Evolutionary conservation across 140 eudicot genomes (phyloP).

Genomic region (Ambrosia hybrid): DNA sequence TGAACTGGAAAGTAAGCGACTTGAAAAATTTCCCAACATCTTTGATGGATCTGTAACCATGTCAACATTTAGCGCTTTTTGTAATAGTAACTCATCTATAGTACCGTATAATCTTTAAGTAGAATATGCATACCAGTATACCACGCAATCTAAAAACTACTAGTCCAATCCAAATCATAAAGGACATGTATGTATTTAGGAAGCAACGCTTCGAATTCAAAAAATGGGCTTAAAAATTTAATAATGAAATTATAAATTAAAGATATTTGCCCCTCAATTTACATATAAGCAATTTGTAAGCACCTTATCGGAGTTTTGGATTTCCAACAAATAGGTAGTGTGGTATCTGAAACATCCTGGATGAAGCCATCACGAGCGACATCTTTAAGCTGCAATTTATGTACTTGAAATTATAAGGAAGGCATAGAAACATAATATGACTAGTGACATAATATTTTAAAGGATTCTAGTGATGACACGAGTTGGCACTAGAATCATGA

Average conservation of each 20-base stretch:
- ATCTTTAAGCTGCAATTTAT: constrained; percentile 52
- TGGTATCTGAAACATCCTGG: constrained; percentile 61
- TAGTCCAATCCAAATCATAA: neutral
- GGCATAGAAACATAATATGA: neutral
- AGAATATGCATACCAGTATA: too few relatives aligned
- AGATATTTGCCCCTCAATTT: neutral
- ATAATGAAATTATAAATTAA: neutral
- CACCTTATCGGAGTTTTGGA: constrained; percentile 62
- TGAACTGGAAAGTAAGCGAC: constrained; percentile 57
- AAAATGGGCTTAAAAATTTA: neutral
- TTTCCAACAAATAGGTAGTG: constrained; percentile 77
- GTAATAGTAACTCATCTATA: neutral
- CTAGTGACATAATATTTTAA: neutral
- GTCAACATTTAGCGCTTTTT: constrained; percentile 1
- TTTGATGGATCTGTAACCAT: constrained; percentile 49
- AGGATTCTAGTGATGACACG: neutral
- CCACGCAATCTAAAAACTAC: too few relatives aligned
- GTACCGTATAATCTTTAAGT: too few relatives aligned
- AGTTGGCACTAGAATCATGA: neutral
- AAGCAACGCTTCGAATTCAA: neutral
- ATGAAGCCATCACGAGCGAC: constrained; percentile 45
- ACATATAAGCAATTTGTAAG: neutral
- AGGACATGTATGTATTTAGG: neutral
- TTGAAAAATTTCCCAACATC: constrained; percentile 59
- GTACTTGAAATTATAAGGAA: neutral